A percentile compares a stretch with the other conserved stretches of the same genome.
Evolutionary conservation across 495 filamentous ascomycete species (phyloP).

Genomic region (Talaromyces stipitatus): DNA sequence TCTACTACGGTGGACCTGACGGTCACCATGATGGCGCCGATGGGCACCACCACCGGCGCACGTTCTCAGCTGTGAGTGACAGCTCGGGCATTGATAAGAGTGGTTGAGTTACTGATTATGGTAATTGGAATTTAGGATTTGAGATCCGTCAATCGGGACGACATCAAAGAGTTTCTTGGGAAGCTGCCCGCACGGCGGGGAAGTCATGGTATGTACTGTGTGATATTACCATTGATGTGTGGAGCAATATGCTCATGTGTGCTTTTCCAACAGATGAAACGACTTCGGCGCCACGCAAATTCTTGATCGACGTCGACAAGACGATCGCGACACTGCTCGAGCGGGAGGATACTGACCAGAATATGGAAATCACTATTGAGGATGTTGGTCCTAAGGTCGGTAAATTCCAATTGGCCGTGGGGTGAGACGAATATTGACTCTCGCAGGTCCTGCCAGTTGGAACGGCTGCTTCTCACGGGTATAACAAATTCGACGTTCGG

Average conservation of each 20-base stretch:
- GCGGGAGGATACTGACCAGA: slow-evolving; percentile 83
- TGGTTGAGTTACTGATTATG: not conserved
- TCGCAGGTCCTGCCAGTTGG: slow-evolving; percentile 65
- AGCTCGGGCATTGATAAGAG: not conserved
- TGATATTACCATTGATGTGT: not conserved
- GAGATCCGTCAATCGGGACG: slow-evolving; percentile 27
- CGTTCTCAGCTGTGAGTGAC: slow-evolving; percentile 40
- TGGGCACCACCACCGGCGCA: slow-evolving; percentile 28
- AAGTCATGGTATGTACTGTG: slow-evolving; percentile 35
- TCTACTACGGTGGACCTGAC: slow-evolving; percentile 45
- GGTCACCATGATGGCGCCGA: slow-evolving; percentile 27
- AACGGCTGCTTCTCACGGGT: slow-evolving; percentile 79
- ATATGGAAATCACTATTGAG: slow-evolving; percentile 95
- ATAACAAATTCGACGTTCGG: slow-evolving; percentile 74
- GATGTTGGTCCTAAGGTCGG: slow-evolving; percentile 86
- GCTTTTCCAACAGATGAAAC: slow-evolving; percentile 37
- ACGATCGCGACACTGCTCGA: slow-evolving; percentile 64
- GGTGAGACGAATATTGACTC: not conserved
- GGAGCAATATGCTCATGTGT: not conserved
- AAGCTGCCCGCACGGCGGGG: slow-evolving; percentile 30
- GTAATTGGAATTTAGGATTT: slow-evolving; percentile 20
- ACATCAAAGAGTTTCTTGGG: slow-evolving; percentile 28
- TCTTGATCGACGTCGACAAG: slow-evolving; percentile 68
- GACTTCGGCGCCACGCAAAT: slow-evolving; percentile 50
- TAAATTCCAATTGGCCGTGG: not conserved